phyloP scores from a whole-genome alignment of 2,329 filamentous ascomycete genomes.

The Blastomyces gilchristii region DNA sequence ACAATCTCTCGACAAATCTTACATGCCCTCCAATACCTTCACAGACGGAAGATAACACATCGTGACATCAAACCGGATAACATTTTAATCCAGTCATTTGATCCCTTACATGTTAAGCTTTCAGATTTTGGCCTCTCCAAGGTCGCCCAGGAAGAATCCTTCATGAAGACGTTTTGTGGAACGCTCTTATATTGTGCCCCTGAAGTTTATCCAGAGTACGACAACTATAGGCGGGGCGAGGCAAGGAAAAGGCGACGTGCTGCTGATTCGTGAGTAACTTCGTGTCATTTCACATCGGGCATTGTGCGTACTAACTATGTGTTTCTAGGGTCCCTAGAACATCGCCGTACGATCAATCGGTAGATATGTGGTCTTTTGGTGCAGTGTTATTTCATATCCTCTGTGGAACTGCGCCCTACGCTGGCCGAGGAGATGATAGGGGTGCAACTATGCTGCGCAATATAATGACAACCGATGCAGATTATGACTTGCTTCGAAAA shows the following conservation, averaged over 20 bases:
- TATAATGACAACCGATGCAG: conserved; percentile 70
- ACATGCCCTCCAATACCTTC: conserved; percentile 74
- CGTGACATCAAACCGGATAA: conserved; percentile 99
- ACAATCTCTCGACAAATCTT: conserved; percentile 60
- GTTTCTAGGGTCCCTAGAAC: conserved; percentile 37
- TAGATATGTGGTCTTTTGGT: conserved; percentile 93
- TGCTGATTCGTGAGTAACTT: conserved; percentile 34
- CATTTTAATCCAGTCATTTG: conserved; percentile 65
- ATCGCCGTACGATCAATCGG: conserved; percentile 73
- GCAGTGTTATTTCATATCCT: conserved; percentile 83
- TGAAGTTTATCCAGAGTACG: conserved; percentile 81
- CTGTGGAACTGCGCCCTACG: conserved; percentile 70
- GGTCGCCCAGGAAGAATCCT: conserved; percentile 82
- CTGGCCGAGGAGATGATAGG: conserved; percentile 62
- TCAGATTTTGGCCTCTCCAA: conserved; percentile 97
- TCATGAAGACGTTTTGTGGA: conserved; percentile 91
- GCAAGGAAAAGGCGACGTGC: conserved; percentile 54
- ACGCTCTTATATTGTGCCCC: conserved; percentile 93
- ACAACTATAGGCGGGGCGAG: conserved; percentile 50
- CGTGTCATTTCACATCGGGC: conserved; percentile 12
- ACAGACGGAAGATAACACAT: conserved; percentile 82
- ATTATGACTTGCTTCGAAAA: conserved; percentile 53
- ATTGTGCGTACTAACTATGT: conserved; percentile 12
- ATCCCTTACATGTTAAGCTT: conserved; percentile 74
- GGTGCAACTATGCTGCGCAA: conserved; percentile 66